Evolutionary conservation across 2,329 filamentous ascomycete species (phyloP), one percentile per base, ranked within the genome.

Genomic region (Aspergillus melleus): DNA sequence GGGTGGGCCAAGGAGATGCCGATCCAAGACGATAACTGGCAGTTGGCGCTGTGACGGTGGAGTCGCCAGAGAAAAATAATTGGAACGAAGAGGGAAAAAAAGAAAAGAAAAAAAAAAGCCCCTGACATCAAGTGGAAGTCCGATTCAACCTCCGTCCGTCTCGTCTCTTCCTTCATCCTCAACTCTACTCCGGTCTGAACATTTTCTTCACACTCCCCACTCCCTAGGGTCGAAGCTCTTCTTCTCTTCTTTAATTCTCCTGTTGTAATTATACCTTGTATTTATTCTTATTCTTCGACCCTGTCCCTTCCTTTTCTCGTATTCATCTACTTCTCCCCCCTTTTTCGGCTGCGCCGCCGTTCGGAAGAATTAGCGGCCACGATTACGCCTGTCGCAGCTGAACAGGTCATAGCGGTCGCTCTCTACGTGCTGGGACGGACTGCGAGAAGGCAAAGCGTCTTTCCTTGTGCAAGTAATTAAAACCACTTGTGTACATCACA

Each of bases 221-320:
- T 47, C 44, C 53, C 30, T 49, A 55, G 53, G 44, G 53, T 55
- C 53, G 47, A 30, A 46, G 39, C 52, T 51, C 39, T 52, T 46
- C 44, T 52, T 20, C 16, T 20, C 44, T 50, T 14, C 20, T 22
- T 44, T 20, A 24, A 20, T 16, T 32, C 24, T 36, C 26, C 32
- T 47, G 16, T 55, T 47, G 20, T 24, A 47, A 47, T 36, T 47
- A 29, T 47, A 47, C 2, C 44, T 47, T 47, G 44, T 47, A 47
- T 47, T 47, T 20, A 20, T 47, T 47, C 12, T 47, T 47, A 22
- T 32, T 55, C 53, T 55, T 30, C 32, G 53, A 49, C 44, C 26
- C 29, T 49, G 14, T 49, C 44, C 53, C 47, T 26, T 24, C 32
- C 52, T 53, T 29, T 53, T 20, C 30, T 24, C 32, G n/a, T 22